Conservation (phyloP, 805 yeast genomes). For the Spathaspora arborariae region DNA sequence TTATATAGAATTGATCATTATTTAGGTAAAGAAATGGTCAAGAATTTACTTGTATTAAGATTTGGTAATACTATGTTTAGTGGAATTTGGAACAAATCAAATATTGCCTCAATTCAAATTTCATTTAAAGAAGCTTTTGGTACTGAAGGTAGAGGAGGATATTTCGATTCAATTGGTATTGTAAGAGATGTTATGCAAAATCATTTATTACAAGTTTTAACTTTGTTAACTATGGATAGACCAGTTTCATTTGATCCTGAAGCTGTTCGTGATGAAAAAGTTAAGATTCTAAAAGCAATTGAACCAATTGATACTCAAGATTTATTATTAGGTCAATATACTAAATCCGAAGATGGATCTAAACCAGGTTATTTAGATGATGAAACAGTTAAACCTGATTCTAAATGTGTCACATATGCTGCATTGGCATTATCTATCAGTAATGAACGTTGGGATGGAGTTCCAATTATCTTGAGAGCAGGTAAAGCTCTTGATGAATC, state of each 20-base stretch:
- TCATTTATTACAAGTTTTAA: constrained; percentile 89
- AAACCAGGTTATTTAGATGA: constrained; percentile 93
- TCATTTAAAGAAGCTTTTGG: constrained; percentile 98
- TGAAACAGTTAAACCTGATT: constrained; percentile 74
- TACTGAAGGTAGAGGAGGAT: constrained; percentile 98
- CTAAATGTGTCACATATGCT: constrained; percentile 90
- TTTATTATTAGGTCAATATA: constrained; percentile 84
- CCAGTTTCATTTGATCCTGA: constrained; percentile 91
- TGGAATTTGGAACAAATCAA: constrained; percentile 86
- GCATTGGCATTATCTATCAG: constrained; percentile 74
- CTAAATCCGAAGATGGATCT: constrained; percentile 75
- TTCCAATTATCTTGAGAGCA: constrained; percentile 91
- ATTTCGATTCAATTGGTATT: constrained; percentile 92
- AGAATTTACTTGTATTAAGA: constrained; percentile 82
- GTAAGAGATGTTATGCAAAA: constrained; percentile 98
- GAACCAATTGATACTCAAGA: constrained; percentile 62
- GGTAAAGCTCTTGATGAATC: constrained; percentile 96
- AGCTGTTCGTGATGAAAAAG: constrained; percentile 94
- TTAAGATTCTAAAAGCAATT: constrained; percentile 81
- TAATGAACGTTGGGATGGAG: constrained; percentile 98
- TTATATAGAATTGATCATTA: constrained; percentile 95
- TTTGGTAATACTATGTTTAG: constrained; percentile 86
- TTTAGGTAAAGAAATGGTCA: constrained; percentile 96
- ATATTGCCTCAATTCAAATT: constrained; percentile 77
- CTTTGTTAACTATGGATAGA: constrained; percentile 91